Evolutionary conservation across 2,329 filamentous ascomycete species (phyloP), one percentile per base, ranked within the genome.

Genomic region (Penicillium olsonii): DNA sequence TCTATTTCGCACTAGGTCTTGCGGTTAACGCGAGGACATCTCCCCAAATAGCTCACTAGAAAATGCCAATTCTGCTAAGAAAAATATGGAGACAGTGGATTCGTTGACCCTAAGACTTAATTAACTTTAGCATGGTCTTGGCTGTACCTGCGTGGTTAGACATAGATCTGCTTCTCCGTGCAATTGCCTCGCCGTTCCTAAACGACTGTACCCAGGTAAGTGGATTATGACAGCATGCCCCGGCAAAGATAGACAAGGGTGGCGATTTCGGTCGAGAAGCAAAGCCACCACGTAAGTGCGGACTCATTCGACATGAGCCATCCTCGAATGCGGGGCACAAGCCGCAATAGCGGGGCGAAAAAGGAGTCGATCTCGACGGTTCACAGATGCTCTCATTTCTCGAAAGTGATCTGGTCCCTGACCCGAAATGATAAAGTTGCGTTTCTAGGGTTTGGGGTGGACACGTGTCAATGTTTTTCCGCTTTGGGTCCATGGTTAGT

Each of bases 361-460:
- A 35, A 19, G 12, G 29, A 37, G 33, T 18, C 17, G 33, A 37
- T 26, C 17, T 42, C 15, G 10, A 27, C 43, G 24, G 29, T 48
- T 43, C 24, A 38, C 27, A 37, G 45, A 37, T 18, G 29, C n/a
- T 22, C 31, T 42, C 15, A 34, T 24, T 18, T 15, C 22, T 14
- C 35, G 8, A 37, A 26, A 37, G 34, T 35, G 34, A 14, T 19
- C 27, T 47, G 35, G 46, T 40, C 41, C 42, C 41, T 35, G 27
- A 27, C n/a, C 47, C 27, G 31, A 10, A 31, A 42, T 48, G 22
- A 39, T 48, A 38, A 27, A 38, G 46, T 49, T 45, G 35, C 10
- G 22, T 45, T 45, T 22, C 34, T 50, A 50, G 47, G 47, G 47
- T 45, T 44, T 41, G 27, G 27, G 27, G 37, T 45, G 37, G 42